These are phyloP conservation scores for Neurospora sp. DNA, from an alignment of 2,329 filamentous ascomycete genomes.

Conservation along the genomic window DNA sequence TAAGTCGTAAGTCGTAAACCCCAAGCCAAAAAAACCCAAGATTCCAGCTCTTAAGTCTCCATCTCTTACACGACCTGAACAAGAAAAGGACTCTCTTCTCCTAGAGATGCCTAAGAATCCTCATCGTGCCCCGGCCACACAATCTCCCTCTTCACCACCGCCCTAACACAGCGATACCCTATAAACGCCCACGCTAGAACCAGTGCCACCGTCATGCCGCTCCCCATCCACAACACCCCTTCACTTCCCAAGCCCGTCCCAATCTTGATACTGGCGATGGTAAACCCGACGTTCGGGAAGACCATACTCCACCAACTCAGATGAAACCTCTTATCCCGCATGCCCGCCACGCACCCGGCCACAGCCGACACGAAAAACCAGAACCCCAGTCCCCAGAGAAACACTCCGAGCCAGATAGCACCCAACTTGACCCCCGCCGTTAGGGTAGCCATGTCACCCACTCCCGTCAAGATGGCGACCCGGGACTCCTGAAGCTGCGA, in stretches of 20 bases:
- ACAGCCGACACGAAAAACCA: slow-evolving; percentile 47
- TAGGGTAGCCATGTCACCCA: slow-evolving; percentile 6
- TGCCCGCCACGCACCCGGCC: slow-evolving; percentile 31
- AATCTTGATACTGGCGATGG: slow-evolving; percentile 47
- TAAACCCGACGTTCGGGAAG: slow-evolving; percentile 56
- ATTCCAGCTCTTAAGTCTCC: background rate
- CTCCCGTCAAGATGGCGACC: background rate
- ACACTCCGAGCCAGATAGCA: slow-evolving; percentile 37
- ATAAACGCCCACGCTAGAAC: slow-evolving; percentile 46
- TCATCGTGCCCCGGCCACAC: slow-evolving; percentile 52
- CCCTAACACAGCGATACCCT: slow-evolving; percentile 36
- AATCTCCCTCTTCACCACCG: slow-evolving; percentile 40
- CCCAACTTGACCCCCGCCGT: slow-evolving; percentile 15
- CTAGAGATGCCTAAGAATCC: slow-evolving; percentile 24
- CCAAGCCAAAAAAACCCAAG: background rate
- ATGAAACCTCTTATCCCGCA: slow-evolving; percentile 26
- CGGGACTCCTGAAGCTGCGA: background rate
- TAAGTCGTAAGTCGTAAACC: background rate
- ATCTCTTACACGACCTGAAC: background rate
- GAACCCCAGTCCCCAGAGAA: slow-evolving; percentile 52
- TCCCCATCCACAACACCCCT: slow-evolving; percentile 42
- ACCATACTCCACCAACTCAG: slow-evolving; percentile 54
- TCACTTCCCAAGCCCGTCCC: slow-evolving; percentile 41
- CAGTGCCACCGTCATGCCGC: slow-evolving; percentile 44
- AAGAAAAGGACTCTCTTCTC: background rate